phyloP scores from a whole-genome alignment of 2,329 filamentous ascomycete genomes.

The Exophiala calicioides region DNA sequence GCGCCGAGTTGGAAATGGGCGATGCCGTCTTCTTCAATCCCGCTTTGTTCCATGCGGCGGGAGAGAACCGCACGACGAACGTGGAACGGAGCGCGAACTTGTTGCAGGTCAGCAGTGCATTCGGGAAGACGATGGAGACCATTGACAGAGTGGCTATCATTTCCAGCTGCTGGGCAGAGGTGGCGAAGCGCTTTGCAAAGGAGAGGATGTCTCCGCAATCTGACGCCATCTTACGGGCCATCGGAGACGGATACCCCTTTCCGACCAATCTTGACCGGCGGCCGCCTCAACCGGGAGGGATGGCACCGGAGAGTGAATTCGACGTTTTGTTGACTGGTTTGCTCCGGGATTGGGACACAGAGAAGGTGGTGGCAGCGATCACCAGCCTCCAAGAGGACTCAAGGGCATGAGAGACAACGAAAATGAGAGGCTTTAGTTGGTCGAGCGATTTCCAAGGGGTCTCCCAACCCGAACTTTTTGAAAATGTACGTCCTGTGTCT shows the following conservation, averaged over 20 bases:
- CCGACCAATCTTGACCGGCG: constrained; percentile 62
- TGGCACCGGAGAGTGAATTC: constrained; percentile 63
- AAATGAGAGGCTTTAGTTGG: no score
- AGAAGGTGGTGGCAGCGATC: constrained; percentile 46
- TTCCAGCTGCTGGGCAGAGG: constrained; percentile 53
- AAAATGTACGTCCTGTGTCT: no score
- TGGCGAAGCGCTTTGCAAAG: constrained; percentile 41
- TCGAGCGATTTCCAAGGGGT: no score
- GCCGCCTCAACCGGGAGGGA: constrained; percentile 57
- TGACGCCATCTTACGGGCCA: constrained; percentile 51
- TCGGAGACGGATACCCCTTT: constrained; percentile 63
- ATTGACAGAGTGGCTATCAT: constrained; percentile 57
- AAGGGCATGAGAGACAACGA: constrained; percentile 28
- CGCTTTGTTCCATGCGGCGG: constrained; percentile 64
- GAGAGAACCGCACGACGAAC: constrained; percentile 53
- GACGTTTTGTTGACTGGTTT: constrained; percentile 52
- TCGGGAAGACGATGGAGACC: constrained; percentile 65
- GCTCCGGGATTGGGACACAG: constrained; percentile 42
- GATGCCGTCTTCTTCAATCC: constrained; percentile 67
- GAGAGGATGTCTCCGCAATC: constrained; percentile 54
- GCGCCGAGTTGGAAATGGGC: constrained; percentile 55
- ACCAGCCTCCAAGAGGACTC: constrained; percentile 41
- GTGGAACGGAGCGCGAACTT: constrained; percentile 62
- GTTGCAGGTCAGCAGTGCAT: constrained; percentile 62
- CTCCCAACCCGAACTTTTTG: no score